Base-by-base conservation (phyloP, 306 rosid species). In the Canavalia gladiata region DNA sequence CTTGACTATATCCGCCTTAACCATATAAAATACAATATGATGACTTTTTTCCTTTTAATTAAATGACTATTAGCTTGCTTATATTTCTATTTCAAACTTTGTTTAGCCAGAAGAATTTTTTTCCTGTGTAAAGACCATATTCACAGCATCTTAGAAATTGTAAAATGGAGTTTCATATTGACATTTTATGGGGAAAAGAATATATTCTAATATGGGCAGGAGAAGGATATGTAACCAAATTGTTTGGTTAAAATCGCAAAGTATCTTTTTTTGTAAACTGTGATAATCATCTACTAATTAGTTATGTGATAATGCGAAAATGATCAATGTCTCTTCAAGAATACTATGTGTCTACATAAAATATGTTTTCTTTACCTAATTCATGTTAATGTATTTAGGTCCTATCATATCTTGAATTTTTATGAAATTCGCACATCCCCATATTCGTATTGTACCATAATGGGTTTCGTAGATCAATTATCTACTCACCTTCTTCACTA, bases 241-340 rank as follows among this genome's bases (percentile, higher is more conserved):
- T 6, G 18, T 18, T 55, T 18, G 5, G 60, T 55, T 55, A 2
- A 55, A 30, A 25, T 55, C 60, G 18, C 1, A 0, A 52, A 52
- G 31, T 30, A 55, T 55, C 60, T 6, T 25, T 55, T 45, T 18
- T 55, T 18, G 58, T 30, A 1, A 55, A 55, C 25, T 55, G 60
- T 55, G 31, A 55, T 55, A 30, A 55, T 74, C 39, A 35, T n/a
- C 37, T 56, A 39, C 35, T 9, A 42, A 12, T 59, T 75, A 63
- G 52, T 6, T 39, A 4, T 39, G 52, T 12, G 54, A 41, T 25
- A 47, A 49, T 0, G 51, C 41, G 6, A 25, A 49, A n/a, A 25
- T 28, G 28, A 67, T 47, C 29, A 49, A 76, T 46, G 35, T 63
- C 51, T 63, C 50, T 49, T 76, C n/a, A 64, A 63, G 18, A 34